phyloP scores from a whole-genome alignment of 2,329 filamentous ascomycete species.

The Coniochaeta sp. region DNA sequence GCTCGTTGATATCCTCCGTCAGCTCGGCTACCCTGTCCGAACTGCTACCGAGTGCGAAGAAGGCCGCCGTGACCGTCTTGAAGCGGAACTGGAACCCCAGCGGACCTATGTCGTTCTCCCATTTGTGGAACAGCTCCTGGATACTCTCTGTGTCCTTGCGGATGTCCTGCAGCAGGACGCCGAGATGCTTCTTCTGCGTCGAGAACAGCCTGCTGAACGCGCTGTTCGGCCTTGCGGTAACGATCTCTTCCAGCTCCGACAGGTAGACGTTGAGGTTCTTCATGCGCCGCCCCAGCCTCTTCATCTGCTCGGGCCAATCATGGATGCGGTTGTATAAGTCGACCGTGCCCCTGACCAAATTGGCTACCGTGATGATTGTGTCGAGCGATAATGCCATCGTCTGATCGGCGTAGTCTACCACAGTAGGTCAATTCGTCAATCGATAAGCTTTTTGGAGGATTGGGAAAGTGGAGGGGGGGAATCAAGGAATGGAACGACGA shows the following conservation, averaged over 20 bases:
- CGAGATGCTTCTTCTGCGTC: conserved; percentile 13
- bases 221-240: conserved; percentile 7
- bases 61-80: conserved; percentile 12
- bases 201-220: conserved; percentile 8
- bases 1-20: conserved; percentile 14
- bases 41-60: conserved; percentile 16
- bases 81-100: conserved; percentile 15
- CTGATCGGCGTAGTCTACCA: background rate
- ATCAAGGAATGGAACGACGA: no score
- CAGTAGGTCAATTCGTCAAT: no score
- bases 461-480: background rate
- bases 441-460: background rate
- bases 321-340: conserved; percentile 16
- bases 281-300: conserved; percentile 15
- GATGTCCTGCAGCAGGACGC: conserved; percentile 13
- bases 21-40: conserved; percentile 15
- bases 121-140: conserved; percentile 15
- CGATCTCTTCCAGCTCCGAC: conserved; percentile 9
- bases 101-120: conserved; percentile 15
- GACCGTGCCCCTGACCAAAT: conserved; percentile 13
- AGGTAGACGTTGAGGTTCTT: conserved; percentile 13
- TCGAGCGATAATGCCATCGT: conserved; percentile 7
- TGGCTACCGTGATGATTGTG: conserved; percentile 15
- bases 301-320: conserved; percentile 16
- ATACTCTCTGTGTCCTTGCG: conserved; percentile 12